Conservation (phyloP, 176 grass and related monocot genomes). For the Elaeis guineensis region DNA sequence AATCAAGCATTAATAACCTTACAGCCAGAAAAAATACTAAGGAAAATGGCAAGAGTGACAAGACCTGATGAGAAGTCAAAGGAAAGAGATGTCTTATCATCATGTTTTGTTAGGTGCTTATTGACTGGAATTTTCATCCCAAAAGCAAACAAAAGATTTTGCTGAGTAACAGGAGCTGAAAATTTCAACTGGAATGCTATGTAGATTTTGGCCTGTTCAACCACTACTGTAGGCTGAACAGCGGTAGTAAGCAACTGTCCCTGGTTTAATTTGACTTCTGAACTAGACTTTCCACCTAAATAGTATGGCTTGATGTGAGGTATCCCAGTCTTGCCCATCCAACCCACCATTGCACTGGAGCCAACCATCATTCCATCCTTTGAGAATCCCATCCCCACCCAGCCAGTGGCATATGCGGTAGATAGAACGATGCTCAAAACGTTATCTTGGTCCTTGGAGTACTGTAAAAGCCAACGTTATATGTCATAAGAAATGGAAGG, state of each 20-base stretch:
- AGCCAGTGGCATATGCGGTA: constrained; percentile 63
- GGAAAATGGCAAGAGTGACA: background rate
- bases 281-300: constrained; percentile 35
- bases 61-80: constrained; percentile 89
- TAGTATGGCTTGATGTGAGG: constrained; percentile 55
- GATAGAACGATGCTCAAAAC: constrained; percentile 75
- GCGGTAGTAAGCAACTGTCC: constrained; percentile 53
- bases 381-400: constrained; percentile 94
- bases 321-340: constrained; percentile 63
- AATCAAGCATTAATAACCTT: background rate
- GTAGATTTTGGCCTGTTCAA: constrained; percentile 82
- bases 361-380: constrained; percentile 74
- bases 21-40: background rate
- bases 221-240: constrained; percentile 45
- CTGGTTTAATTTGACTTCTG: constrained; percentile 33
- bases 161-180: constrained; percentile 41
- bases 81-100: constrained; percentile 64
- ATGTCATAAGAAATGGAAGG: background rate
- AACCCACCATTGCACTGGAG: constrained; percentile 85
- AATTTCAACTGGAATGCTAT: constrained; percentile 66
- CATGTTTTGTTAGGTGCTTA: constrained; percentile 49
- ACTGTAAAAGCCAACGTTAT: constrained; percentile 39
- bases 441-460: constrained; percentile 61
- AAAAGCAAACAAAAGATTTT: constrained; percentile 69
- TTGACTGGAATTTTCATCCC: constrained; percentile 44